Percentiles rank a stretch among this genome's conserved stretches.
phyloP scores from a whole-genome alignment of 805 yeast species.

The Lipomyces japonicus region DNA sequence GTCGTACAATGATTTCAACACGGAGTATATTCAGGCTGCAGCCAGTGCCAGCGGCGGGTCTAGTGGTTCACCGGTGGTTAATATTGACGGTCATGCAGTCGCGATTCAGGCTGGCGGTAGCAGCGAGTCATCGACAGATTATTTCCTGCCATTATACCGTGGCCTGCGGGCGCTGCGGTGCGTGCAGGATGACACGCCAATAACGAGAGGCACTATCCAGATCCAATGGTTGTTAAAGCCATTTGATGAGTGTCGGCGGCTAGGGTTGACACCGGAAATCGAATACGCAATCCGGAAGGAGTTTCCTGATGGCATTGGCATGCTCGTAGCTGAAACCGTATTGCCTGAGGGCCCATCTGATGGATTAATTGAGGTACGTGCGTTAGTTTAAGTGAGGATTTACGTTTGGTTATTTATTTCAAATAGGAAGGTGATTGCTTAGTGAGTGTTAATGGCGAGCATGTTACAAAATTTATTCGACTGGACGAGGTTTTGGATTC shows the following conservation, averaged over 20 bases:
- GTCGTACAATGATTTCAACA: conserved; percentile 61
- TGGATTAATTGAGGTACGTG: conserved; percentile 46
- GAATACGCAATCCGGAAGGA: conserved; percentile 63
- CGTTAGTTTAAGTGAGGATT: background rate
- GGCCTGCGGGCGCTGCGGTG: conserved; percentile 78
- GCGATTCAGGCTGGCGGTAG: conserved; percentile 88
- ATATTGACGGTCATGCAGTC: conserved; percentile 78
- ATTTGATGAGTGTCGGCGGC: conserved; percentile 82
- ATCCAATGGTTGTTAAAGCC: conserved; percentile 80
- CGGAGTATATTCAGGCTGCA: conserved; percentile 44
- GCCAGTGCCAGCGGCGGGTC: conserved; percentile 96
- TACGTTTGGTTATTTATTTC: background rate
- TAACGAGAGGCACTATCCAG: conserved; percentile 89
- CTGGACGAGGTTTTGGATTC: conserved; percentile 82
- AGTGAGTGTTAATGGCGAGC: conserved; percentile 62
- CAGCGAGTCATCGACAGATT: conserved; percentile 87
- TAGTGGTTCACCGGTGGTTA: conserved; percentile 94
- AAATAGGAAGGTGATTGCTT: conserved; percentile 73
- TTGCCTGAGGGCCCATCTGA: conserved; percentile 85
- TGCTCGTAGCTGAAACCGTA: conserved; percentile 76
- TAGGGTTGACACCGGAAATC: conserved; percentile 73
- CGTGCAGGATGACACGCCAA: conserved; percentile 53
- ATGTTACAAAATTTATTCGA: conserved; percentile 65
- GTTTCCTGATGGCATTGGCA: conserved; percentile 73
- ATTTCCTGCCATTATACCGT: conserved; percentile 80